Percentiles rank a stretch among this genome's conserved stretches.
phyloP scores from a whole-genome alignment of 352 stramenopile species.

The Phytophthora macrochlamydospora region DNA sequence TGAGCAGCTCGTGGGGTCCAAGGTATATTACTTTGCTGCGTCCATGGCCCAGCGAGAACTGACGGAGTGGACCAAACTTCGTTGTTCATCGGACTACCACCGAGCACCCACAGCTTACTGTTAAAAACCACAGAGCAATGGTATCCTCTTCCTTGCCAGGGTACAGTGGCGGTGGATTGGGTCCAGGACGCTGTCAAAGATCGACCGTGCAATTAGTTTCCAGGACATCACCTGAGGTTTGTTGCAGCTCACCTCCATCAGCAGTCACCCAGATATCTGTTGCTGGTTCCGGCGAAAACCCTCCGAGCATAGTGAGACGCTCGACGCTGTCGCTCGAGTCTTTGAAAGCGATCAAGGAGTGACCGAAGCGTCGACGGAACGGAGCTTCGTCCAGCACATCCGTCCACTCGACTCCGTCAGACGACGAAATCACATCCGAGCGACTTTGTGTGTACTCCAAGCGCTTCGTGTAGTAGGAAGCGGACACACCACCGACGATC shows the following conservation, averaged over 20 bases:
- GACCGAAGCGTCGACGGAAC: constrained; percentile 76
- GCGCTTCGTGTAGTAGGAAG: constrained; percentile 74
- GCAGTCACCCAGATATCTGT: constrained; percentile 76
- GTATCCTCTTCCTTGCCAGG: constrained; percentile 71
- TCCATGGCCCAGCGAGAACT: constrained; percentile 58
- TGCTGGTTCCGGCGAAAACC: constrained; percentile 77
- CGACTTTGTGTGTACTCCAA: constrained; percentile 71
- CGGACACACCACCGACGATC: constrained; percentile 78
- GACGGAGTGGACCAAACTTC: constrained; percentile 78
- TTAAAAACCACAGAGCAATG: constrained; percentile 76
- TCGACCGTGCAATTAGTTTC: neutral
- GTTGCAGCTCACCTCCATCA: constrained; percentile 52
- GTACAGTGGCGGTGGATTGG: constrained; percentile 31
- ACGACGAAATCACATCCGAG: constrained; percentile 67
- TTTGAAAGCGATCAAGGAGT: constrained; percentile 67
- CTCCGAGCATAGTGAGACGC: constrained; percentile 63
- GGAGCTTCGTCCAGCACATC: constrained; percentile 75
- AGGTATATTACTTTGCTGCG: constrained; percentile 44
- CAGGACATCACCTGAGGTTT: neutral
- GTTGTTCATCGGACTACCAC: constrained; percentile 80
- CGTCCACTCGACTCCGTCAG: constrained; percentile 62
- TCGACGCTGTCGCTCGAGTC: constrained; percentile 55
- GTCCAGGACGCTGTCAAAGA: constrained; percentile 46
- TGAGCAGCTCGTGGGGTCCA: constrained; percentile 69
- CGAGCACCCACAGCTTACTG: constrained; percentile 67